Conservation (phyloP, 108 stramenopile genomes). For the Cyclotella sp. region DNA sequence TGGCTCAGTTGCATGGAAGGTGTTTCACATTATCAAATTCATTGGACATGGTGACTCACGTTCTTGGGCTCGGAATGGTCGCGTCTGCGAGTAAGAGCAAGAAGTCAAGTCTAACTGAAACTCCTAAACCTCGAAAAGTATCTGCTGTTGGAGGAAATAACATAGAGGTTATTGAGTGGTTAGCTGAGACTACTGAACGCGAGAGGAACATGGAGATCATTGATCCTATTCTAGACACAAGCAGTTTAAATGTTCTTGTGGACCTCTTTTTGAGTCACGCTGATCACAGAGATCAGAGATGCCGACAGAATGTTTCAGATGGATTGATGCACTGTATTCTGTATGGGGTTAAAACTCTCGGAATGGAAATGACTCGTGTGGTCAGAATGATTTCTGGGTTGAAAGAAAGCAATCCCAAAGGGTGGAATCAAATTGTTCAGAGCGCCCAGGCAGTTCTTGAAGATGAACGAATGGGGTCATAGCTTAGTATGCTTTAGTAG, state of each 20-base stretch:
- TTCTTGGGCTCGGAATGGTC: slow-evolving; percentile 54
- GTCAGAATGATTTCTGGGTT: slow-evolving; percentile 46
- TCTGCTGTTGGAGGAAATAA: slow-evolving; percentile 29
- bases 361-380: slow-evolving; percentile 38
- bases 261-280: slow-evolving; percentile 54
- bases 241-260: slow-evolving; percentile 39
- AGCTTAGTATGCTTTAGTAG: background rate
- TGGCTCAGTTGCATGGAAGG: slow-evolving; percentile 56
- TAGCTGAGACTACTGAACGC: slow-evolving; percentile 55
- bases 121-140: slow-evolving; percentile 34
- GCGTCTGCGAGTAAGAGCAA: slow-evolving; percentile 38
- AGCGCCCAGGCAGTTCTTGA: slow-evolving; percentile 31
- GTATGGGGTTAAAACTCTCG: slow-evolving; percentile 50
- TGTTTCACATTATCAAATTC: slow-evolving; percentile 59
- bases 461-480: slow-evolving; percentile 7
- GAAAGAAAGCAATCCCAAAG: slow-evolving; percentile 51
- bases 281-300: slow-evolving; percentile 60
- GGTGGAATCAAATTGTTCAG: slow-evolving; percentile 41
- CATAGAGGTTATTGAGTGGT: slow-evolving; percentile 61
- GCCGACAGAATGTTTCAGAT: slow-evolving; percentile 53
- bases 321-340: slow-evolving; percentile 53
- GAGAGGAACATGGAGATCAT: slow-evolving; percentile 51
- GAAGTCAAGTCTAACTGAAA: slow-evolving; percentile 27
- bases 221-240: slow-evolving; percentile 50
- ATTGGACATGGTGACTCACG: slow-evolving; percentile 50